A percentile compares a stretch with the other conserved stretches of the same genome.
Evolutionary conservation across 805 yeast species (phyloP).

Genomic region (Wickerhamiella galacta): DNA sequence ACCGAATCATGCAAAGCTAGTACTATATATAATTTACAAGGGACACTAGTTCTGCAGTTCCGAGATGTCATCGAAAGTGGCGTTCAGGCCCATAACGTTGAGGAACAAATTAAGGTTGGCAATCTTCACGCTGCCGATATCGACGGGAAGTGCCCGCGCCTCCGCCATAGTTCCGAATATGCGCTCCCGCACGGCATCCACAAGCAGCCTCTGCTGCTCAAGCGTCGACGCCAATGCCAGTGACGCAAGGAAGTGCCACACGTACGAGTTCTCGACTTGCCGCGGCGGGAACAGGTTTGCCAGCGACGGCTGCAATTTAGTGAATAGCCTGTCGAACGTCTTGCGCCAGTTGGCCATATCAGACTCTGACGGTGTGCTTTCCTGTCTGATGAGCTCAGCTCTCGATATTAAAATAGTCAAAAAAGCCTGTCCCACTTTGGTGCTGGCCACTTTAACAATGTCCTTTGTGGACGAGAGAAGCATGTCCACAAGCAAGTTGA

Average conservation of each 20-base stretch:
- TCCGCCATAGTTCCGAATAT: constrained; percentile 74
- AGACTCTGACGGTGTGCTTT: constrained; percentile 31
- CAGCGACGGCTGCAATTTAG: constrained; percentile 60
- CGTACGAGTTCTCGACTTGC: constrained; percentile 53
- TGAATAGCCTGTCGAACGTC: constrained; percentile 69
- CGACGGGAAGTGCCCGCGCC: constrained; percentile 40
- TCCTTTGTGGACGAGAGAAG: constrained; percentile 49
- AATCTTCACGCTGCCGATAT: constrained; percentile 41
- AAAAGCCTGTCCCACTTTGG: constrained; percentile 69
- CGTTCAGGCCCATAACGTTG: constrained; percentile 91
- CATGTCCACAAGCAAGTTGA: constrained; percentile 56
- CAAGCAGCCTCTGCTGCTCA: constrained; percentile 76
- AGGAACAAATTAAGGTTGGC: constrained; percentile 78
- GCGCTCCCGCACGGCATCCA: constrained; percentile 85
- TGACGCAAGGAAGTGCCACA: constrained; percentile 95
- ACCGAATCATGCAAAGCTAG: too few species aligned
- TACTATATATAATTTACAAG: too few species aligned
- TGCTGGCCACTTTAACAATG: constrained; percentile 35
- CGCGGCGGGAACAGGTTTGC: constrained; percentile 66
- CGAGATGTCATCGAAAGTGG: constrained; percentile 74
- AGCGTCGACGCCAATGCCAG: constrained; percentile 81
- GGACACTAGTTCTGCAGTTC: constrained; percentile 30
- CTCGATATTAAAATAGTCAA: constrained; percentile 82
- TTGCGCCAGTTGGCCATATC: constrained; percentile 50
- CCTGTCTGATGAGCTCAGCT: constrained; percentile 83